Percentiles rank a stretch among this genome's conserved stretches.
phyloP scores from a whole-genome alignment of 2,329 filamentous ascomycete genomes.

The Septoria linicola region DNA sequence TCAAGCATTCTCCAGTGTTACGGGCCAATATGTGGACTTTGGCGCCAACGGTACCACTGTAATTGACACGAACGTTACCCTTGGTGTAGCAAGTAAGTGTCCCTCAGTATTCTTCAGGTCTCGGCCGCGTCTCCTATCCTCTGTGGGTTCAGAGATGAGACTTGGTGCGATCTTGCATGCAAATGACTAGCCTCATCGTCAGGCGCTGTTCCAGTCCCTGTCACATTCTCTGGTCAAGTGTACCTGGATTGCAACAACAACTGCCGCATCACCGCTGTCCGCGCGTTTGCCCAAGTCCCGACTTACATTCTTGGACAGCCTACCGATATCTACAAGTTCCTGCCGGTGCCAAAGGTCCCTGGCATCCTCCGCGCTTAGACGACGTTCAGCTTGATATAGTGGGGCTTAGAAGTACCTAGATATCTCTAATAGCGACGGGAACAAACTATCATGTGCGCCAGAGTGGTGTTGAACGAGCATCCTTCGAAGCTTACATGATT shows the following conservation, averaged over 20 bases:
- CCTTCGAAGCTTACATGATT: no score
- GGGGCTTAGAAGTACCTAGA: no score
- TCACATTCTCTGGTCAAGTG: slow-evolving; percentile 21
- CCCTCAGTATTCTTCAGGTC: no score
- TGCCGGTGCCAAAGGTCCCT: slow-evolving; percentile 12
- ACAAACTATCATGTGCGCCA: no score
- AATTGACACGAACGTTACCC: slow-evolving; percentile 22
- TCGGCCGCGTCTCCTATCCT: no score
- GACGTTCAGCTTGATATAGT: no score
- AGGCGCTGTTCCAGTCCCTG: slow-evolving; percentile 6
- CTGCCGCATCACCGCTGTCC: slow-evolving; percentile 19
- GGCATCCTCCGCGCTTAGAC: slow-evolving; percentile 4
- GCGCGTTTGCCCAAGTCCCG: slow-evolving; percentile 18
- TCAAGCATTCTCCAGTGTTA: slow-evolving; percentile 21
- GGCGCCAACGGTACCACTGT: slow-evolving; percentile 18
- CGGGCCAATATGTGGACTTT: slow-evolving; percentile 19
- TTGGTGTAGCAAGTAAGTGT: slow-evolving; percentile 1
- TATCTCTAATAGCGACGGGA: no score
- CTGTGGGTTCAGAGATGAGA: no score
- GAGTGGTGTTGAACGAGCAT: no score
- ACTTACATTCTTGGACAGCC: slow-evolving; percentile 16
- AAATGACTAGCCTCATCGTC: slow-evolving; percentile 3
- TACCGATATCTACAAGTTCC: slow-evolving; percentile 11
- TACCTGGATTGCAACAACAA: slow-evolving; percentile 17
- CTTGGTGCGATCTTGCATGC: not conserved